These are phyloP conservation scores for Penicillium coprophilum DNA, from an alignment of 495 filamentous ascomycete species.

Conservation along the genomic window DNA sequence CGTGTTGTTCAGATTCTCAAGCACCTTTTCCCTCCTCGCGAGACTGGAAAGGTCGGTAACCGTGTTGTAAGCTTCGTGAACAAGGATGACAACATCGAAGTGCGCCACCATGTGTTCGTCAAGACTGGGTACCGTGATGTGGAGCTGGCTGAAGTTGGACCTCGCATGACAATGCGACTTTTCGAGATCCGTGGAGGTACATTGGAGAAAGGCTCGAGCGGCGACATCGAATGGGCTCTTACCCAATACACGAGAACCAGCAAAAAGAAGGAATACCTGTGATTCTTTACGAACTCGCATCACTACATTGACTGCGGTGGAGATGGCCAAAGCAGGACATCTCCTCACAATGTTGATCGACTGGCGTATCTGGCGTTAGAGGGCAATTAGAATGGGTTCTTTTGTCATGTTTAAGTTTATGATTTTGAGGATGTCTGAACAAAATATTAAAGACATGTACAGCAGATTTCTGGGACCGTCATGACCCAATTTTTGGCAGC, in stretches of 20 bases:
- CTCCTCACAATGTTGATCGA: conserved; percentile 3
- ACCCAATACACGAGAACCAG: conserved; percentile 92
- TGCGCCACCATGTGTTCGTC: conserved; percentile 80
- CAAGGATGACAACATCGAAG: conserved; percentile 89
- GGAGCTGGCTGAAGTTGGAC: conserved; percentile 92
- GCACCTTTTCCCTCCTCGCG: conserved; percentile 91
- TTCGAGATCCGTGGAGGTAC: conserved; percentile 96
- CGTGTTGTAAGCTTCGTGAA: conserved; percentile 93
- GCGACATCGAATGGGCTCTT: conserved; percentile 94
- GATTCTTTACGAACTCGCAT: conserved; percentile 31
- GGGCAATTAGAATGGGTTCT: conserved; percentile 21
- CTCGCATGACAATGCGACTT: conserved; percentile 91
- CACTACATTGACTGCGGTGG: conserved; percentile 20
- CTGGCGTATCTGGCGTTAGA: conserved; percentile 28
- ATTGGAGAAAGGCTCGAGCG: conserved; percentile 83
- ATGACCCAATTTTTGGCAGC: not conserved
- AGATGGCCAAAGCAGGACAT: conserved; percentile 18
- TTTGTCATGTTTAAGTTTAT: conserved; percentile 7
- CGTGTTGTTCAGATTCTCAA: conserved; percentile 89
- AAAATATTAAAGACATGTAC: not conserved
- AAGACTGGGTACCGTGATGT: conserved; percentile 83
- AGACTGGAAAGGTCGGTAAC: conserved; percentile 77
- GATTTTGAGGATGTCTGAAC: not conserved
- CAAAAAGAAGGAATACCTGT: conserved; percentile 91
- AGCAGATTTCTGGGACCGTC: not conserved